Evolutionary conservation across 345 rosid genomes (phyloP), one percentile per base, ranked within the genome.

Genomic region (Linum usitatissimum): DNA sequence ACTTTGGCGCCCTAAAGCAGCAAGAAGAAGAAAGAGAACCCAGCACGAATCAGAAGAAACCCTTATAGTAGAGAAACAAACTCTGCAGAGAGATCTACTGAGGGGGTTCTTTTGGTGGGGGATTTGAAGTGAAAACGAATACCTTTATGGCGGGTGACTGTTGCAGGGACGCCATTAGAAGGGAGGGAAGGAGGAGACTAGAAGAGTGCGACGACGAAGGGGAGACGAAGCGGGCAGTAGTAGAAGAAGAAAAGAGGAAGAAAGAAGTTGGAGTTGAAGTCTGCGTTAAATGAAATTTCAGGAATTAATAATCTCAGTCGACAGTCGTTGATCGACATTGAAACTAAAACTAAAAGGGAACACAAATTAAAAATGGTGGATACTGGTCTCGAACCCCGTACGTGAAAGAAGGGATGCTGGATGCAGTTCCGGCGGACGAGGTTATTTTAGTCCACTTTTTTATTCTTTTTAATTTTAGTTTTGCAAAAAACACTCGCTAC

Each of bases 1-100:
- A 94, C 95, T 82, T 86, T 94, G 75, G 99, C 92, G 64, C 78
- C 86, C 99, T 90, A 65, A 63, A 63, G 18, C 21, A 20, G 7
- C n/a, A 55, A 77, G 66, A 59, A 21, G 66, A 59, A 21, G 21
- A 20, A 20, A 67, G 48, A 6, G 6, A 18, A 64, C 19, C 59
- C 40, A 20, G 39, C 36, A 61, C 7, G 19, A 62, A 19, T 17
- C n/a, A 54, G 66, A 61, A 42, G 65, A 71, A 71, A 18, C 61
- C 30, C 49, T 54, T 12, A 38, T 62, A 57, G 19, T 45, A n/a
- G 55, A 38, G 18, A 30, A 51, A 31, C 48, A 3, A 55, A 51
- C 53, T 30, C 30, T 62, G 18, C 42, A 60, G 40, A 6, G 36
- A 17, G 30, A 18, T 6, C 54, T 42, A 20, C 36, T 20, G 9